Conservation (phyloP, 306 rosid genomes). For the Citrullus amarus region DNA sequence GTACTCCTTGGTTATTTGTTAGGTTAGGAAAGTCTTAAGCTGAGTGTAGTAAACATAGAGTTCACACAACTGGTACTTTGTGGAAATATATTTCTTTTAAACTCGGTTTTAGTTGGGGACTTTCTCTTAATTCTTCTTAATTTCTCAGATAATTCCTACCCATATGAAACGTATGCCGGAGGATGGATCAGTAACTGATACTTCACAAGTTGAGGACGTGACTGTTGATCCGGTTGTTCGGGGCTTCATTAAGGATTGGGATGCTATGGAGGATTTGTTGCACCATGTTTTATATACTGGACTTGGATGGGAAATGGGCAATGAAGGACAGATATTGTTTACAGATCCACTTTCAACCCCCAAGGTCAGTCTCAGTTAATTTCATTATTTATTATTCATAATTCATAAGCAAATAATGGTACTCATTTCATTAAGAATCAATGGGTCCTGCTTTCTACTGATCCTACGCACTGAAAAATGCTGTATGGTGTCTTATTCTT, state of each 20-base stretch:
- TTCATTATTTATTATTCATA: background rate
- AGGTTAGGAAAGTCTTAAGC: background rate
- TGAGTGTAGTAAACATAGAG: background rate
- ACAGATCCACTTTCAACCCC: slow-evolving; percentile 95
- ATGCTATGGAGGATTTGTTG: slow-evolving; percentile 92
- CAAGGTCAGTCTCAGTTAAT: slow-evolving; percentile 47
- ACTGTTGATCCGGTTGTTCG: slow-evolving; percentile 67
- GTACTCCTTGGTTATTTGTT: background rate
- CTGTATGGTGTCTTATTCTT: background rate
- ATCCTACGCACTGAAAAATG: background rate
- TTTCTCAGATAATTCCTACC: slow-evolving; percentile 65
- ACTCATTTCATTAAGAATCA: background rate
- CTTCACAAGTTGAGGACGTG: slow-evolving; percentile 32
- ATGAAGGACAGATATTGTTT: slow-evolving; percentile 86
- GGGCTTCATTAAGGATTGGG: slow-evolving; percentile 82
- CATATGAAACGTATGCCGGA: slow-evolving; percentile 68
- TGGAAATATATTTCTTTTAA: background rate
- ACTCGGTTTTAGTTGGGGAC: background rate
- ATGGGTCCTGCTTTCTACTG: background rate
- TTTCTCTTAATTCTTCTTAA: background rate
- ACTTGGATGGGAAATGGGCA: slow-evolving; percentile 98
- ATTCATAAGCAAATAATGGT: background rate
- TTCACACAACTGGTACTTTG: background rate
- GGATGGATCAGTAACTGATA: slow-evolving; percentile 39
- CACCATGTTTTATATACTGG: slow-evolving; percentile 75